phyloP scores from a whole-genome alignment of 225 moss, liverwort and hornwort species.

The Marchantia paleacea region DNA sequence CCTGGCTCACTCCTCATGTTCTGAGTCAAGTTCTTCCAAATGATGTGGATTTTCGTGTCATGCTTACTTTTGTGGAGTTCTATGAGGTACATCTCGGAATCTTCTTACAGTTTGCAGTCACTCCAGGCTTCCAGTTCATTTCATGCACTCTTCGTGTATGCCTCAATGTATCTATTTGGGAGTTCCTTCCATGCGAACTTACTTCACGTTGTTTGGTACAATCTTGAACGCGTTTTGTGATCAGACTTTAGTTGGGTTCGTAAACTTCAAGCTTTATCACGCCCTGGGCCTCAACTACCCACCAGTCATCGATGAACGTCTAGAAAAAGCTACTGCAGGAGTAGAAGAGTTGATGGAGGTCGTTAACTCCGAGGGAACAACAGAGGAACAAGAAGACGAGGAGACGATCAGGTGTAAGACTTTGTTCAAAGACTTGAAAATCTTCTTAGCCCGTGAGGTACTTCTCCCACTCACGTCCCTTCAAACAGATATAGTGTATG shows the following conservation, averaged over 20 bases:
- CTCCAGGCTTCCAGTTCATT: neutral
- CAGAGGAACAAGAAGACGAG: slow-evolving; percentile 43
- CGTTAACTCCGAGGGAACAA: slow-evolving; percentile 17
- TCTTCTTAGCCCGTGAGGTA: slow-evolving; percentile 79
- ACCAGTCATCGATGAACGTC: slow-evolving; percentile 51
- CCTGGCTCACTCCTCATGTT: slow-evolving; percentile 86
- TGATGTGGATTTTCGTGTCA: slow-evolving; percentile 94
- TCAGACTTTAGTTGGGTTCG: slow-evolving; percentile 75
- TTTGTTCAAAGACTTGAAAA: slow-evolving; percentile 58
- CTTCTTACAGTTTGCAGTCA: neutral
- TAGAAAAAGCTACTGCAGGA: slow-evolving; percentile 60
- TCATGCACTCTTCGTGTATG: neutral
- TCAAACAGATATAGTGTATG: neutral
- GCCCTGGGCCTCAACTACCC: slow-evolving; percentile 81
- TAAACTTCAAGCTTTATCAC: slow-evolving; percentile 98
- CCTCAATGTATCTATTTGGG: neutral
- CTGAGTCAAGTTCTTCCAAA: slow-evolving; percentile 79
- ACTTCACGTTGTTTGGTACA: neutral
- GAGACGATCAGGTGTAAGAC: slow-evolving; percentile 48
- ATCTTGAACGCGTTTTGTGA: neutral
- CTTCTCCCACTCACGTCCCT: neutral
- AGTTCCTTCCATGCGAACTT: neutral
- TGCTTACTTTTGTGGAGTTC: slow-evolving; percentile 91
- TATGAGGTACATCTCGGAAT: slow-evolving; percentile 45
- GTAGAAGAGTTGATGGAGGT: slow-evolving; percentile 41